phyloP scores from a whole-genome alignment of 164 flowering plant species.

The Vitis vinifera region ASM3070453v1 NC_081820.1:3076001-3076500 shows the following conservation, averaged over 20 bases:
- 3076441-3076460: constrained; percentile 70
- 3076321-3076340: constrained; percentile 58
- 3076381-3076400: constrained; percentile 83
- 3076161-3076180: constrained; percentile 60
- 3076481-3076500: no score
- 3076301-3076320: constrained; percentile 79
- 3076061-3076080: constrained; percentile 69
- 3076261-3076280: constrained; percentile 30
- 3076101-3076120: constrained; percentile 71
- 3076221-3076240: constrained; percentile 66
- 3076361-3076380: constrained; percentile 58
- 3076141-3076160: constrained; percentile 61
- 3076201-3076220: constrained; percentile 75
- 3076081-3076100: constrained; percentile 76
- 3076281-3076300: constrained; percentile 48
- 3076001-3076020: no score
- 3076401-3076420: constrained; percentile 50
- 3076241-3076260: constrained; percentile 50
- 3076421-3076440: constrained; percentile 56
- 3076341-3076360: constrained; percentile 57
- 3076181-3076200: constrained; percentile 51
- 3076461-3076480: constrained; percentile 51
- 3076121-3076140: constrained; percentile 74
- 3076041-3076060: no score
- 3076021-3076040: no score